A percentile compares a stretch with the other conserved stretches of the same genome.
These are phyloP conservation scores for Pilasporangium apinafurcum DNA, from an alignment of 352 stramenopile species.

Conservation along the genomic window DNA sequence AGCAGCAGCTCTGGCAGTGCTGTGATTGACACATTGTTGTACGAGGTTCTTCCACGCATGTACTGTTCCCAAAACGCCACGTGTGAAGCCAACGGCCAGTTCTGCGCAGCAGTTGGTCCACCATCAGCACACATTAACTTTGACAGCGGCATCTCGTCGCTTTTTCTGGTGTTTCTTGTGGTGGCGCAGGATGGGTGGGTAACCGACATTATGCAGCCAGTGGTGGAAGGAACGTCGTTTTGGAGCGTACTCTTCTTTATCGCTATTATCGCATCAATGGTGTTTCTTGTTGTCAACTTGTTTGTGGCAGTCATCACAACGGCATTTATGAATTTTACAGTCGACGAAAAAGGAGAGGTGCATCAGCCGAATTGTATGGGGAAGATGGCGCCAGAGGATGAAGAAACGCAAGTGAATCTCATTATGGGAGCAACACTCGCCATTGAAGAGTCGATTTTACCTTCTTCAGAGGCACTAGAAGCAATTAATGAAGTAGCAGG, in stretches of 20 bases:
- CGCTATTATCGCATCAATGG: conserved; percentile 64
- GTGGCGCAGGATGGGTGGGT: conserved; percentile 77
- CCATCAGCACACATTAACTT: conserved; percentile 62
- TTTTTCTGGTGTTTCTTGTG: conserved; percentile 78
- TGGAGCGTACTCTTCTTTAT: conserved; percentile 64
- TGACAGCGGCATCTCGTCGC: conserved; percentile 51
- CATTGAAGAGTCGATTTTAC: conserved; percentile 44
- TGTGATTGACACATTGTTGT: conserved; percentile 6
- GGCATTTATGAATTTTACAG: conserved; percentile 77
- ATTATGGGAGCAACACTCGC: conserved; percentile 79
- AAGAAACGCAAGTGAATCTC: conserved; percentile 73
- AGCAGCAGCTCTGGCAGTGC: background rate
- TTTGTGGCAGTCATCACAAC: conserved; percentile 83
- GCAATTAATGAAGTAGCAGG: no score
- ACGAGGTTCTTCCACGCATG: conserved; percentile 32
- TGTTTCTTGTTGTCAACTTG: conserved; percentile 78
- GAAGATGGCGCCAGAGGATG: conserved; percentile 46
- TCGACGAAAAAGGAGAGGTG: conserved; percentile 34
- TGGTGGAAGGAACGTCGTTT: conserved; percentile 50
- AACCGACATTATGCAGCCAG: conserved; percentile 70
- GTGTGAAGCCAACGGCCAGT: conserved; percentile 24
- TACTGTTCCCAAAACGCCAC: conserved; percentile 42
- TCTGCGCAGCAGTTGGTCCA: conserved; percentile 21
- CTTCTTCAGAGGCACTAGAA: conserved; percentile 9
- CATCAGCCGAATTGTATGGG: conserved; percentile 34